Base-by-base conservation (phyloP, 1,284 basidiomycete species). In the Sparassis latifolia region DNA sequence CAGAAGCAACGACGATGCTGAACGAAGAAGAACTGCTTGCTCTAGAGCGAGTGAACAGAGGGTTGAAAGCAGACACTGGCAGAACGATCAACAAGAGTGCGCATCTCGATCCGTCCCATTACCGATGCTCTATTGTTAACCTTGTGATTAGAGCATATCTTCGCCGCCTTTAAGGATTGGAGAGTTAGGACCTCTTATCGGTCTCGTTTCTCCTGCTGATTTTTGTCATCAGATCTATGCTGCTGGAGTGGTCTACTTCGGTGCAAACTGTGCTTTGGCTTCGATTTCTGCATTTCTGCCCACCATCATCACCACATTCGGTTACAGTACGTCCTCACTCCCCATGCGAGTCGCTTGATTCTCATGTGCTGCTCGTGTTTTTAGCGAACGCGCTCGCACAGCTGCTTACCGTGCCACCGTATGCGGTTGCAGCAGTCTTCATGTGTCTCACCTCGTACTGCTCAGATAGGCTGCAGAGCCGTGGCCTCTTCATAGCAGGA, bases 251-350 rank as follows among this genome's bases (percentile, higher is more conserved):
- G 78, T 86, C 45, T 89, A 86, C 65, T 89, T 89, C 55, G 88
- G 86, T 30, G 72, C 89, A 52, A 94, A 94, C 65, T 79, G 84
- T 48, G 84, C 85, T 2, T 73, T 92, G 2, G 86, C 87, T 6
- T 86, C 84, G 2, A 84, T 89, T 42, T 84, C 84, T 2, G 92
- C 89, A 0, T 94, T 93, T 69, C 69, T 93, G 29, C 91, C 91
- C 0, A 93, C 90, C 0, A 91, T 92, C 60, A 81, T 92, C 54
- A 77, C 75, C 47, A 86, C 83, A 0, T 80, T 89, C 58, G 84
- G 82, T 10, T 79, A 75, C 61, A 77, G 78, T 77, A 55, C 37
- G 68, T 66, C 33, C 10, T 28, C 20, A 20, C 20, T 20, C 20
- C 20, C 20, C 20, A 20, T 20, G 20, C 20, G 20, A 20, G 20